phyloP scores from a whole-genome alignment of 768 basidiomycete species.

The Arthromyces matolae region DNA sequence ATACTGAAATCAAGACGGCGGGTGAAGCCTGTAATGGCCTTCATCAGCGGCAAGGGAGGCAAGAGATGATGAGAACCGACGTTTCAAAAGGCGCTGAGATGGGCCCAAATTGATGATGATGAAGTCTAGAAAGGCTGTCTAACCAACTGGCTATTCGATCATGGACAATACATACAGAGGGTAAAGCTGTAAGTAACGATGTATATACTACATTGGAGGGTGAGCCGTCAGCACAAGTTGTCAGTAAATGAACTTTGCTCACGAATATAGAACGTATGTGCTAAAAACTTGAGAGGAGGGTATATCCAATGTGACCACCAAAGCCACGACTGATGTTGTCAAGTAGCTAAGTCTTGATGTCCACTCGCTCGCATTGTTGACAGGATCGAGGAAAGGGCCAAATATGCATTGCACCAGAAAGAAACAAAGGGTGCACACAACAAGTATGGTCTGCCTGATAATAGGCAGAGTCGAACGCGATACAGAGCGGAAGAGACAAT shows the following conservation, averaged over 20 bases:
- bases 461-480: constrained; percentile 49
- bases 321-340: constrained; percentile 56
- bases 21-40: constrained; percentile 40
- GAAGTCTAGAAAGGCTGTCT: too few species aligned
- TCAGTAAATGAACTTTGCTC: constrained; percentile 22
- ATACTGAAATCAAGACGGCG: constrained; percentile 73
- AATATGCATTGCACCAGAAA: constrained; percentile 59
- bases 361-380: constrained; percentile 76
- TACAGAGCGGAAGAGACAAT: constrained; percentile 64
- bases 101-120: constrained; percentile 49
- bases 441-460: constrained; percentile 57
- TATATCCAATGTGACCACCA: constrained; percentile 57
- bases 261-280: constrained; percentile 66
- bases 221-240: constrained; percentile 1
- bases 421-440: constrained; percentile 54
- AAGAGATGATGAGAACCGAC: constrained; percentile 32
- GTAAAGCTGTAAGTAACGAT: constrained; percentile 63
- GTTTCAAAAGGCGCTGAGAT: constrained; percentile 56
- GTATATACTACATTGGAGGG: constrained; percentile 34
- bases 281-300: constrained; percentile 52
- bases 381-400: constrained; percentile 64
- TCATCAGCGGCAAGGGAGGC: not conserved
- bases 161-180: constrained; percentile 53
- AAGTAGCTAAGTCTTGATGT: constrained; percentile 69
- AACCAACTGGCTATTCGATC: too few species aligned